A percentile compares a stretch with the other conserved stretches of the same genome.
phyloP scores from a whole-genome alignment of 2,329 filamentous ascomycete species.

The Penicillium sp. region DNA sequence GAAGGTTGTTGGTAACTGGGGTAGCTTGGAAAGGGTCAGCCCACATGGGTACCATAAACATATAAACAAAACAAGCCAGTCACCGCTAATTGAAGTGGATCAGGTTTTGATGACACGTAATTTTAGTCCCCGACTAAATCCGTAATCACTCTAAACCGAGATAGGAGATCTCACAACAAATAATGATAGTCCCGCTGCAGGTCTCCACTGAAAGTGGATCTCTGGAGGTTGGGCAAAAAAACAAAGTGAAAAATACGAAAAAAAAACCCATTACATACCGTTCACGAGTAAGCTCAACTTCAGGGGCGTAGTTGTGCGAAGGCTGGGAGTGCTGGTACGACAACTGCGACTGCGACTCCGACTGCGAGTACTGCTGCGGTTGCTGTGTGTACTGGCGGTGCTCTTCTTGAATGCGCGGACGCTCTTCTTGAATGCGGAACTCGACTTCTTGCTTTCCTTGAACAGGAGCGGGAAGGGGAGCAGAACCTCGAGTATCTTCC shows the following conservation, averaged over 20 bases:
- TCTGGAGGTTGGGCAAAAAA: not conserved
- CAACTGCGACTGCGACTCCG: slow-evolving; percentile 7
- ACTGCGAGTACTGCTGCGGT: slow-evolving; percentile 3
- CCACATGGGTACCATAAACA: slow-evolving; percentile 20
- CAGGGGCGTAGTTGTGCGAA: slow-evolving; percentile 26
- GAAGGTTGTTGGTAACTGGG: slow-evolving; percentile 50
- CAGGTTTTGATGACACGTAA: slow-evolving; percentile 25
- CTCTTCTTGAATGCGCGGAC: slow-evolving; percentile 34
- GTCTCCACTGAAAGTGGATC: slow-evolving; percentile 12
- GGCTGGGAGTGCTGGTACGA: slow-evolving; percentile 1
- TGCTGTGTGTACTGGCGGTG: slow-evolving; percentile 8
- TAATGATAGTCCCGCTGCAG: slow-evolving; percentile 12
- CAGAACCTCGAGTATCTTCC: slow-evolving; percentile 83
- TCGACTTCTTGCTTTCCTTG: slow-evolving; percentile 78
- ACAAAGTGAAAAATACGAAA: not conserved
- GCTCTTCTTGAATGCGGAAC: slow-evolving; percentile 61
- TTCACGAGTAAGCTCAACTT: slow-evolving; percentile 52
- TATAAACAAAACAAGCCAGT: slow-evolving; percentile 26
- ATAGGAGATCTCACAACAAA: slow-evolving; percentile 23
- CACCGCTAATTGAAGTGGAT: slow-evolving; percentile 29
- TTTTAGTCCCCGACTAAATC: slow-evolving; percentile 21
- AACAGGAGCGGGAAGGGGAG: slow-evolving; percentile 63
- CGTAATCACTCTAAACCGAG: slow-evolving; percentile 20
- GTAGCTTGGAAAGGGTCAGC: slow-evolving; percentile 47
- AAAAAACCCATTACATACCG: slow-evolving; percentile 44